Percentiles rank a stretch among this genome's conserved stretches.
phyloP scores from a whole-genome alignment of 2,329 filamentous ascomycete species.

The Berkeleyomyces rouxiae region DNA sequence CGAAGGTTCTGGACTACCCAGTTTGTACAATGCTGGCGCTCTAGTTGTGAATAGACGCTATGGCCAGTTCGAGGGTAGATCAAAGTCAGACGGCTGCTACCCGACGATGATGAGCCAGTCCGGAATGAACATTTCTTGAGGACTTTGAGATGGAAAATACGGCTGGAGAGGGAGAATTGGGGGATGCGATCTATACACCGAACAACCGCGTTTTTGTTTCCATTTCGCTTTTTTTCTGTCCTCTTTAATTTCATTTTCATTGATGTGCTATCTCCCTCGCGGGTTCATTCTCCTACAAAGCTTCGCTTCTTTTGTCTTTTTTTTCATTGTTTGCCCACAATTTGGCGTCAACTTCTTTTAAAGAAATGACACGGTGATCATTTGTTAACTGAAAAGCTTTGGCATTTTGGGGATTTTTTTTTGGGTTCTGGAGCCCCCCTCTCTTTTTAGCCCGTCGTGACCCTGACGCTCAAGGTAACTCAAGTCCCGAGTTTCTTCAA shows the following conservation, averaged over 20 bases:
- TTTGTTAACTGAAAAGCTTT: neutral
- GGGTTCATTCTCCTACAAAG: neutral
- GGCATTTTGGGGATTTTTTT: neutral
- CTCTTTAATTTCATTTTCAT: conserved; percentile 11
- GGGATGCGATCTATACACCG: neutral
- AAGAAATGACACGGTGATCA: neutral
- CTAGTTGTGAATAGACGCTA: conserved; percentile 26
- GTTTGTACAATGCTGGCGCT: conserved; percentile 28
- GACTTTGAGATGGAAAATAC: neutral
- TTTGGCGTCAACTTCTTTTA: conserved; percentile 6
- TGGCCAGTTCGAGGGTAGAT: conserved; percentile 36
- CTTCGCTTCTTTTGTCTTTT: neutral
- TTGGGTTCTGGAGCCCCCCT: no score
- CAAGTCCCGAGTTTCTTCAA: conserved; percentile 1
- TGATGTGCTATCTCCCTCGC: neutral
- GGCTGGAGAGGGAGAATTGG: neutral
- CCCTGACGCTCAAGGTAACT: neutral
- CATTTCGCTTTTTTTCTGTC: conserved; percentile 10
- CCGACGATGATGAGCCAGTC: conserved; percentile 33
- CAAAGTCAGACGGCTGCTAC: conserved; percentile 36
- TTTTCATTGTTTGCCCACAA: conserved; percentile 13
- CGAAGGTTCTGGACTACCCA: conserved; percentile 23
- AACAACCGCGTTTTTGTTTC: conserved; percentile 7
- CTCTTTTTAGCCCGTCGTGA: neutral
- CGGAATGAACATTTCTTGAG: conserved; percentile 26